Conservation (phyloP, 306 rosid species). For the Urtica urens region DNA sequence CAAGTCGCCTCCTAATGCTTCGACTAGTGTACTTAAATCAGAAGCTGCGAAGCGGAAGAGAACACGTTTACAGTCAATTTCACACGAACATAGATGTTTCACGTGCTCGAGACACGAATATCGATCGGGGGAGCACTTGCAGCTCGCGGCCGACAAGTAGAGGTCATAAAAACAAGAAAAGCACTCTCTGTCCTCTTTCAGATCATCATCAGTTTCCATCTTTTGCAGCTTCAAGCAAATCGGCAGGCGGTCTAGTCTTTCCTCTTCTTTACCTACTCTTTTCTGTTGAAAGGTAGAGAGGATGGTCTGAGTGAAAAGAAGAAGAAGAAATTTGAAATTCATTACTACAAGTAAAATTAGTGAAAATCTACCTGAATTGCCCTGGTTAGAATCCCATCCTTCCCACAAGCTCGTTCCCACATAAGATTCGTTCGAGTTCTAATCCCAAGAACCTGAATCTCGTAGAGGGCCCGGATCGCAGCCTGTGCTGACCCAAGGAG, state of each 20-base stretch:
- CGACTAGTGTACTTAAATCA: constrained; percentile 48
- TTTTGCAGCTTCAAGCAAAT: constrained; percentile 40
- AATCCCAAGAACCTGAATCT: constrained; percentile 33
- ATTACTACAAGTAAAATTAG: too few species aligned
- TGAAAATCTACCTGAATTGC: constrained; percentile 52
- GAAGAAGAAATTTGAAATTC: neutral
- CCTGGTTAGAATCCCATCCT: constrained; percentile 63
- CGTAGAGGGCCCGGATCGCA: constrained; percentile 54
- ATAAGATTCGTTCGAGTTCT: constrained; percentile 32
- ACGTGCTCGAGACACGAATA: constrained; percentile 77
- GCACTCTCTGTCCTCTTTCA: constrained; percentile 70
- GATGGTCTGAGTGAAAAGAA: neutral
- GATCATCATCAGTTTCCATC: constrained; percentile 63
- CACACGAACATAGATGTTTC: constrained; percentile 55
- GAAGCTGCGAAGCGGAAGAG: constrained; percentile 41
- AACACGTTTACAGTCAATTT: constrained; percentile 34
- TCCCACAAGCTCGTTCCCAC: constrained; percentile 64
- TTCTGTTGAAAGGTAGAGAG: constrained; percentile 28
- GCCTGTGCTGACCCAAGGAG: constrained; percentile 66
- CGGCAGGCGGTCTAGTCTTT: constrained; percentile 55
- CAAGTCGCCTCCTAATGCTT: constrained; percentile 56
- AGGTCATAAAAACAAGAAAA: constrained; percentile 80
- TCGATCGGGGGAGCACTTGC: constrained; percentile 66
- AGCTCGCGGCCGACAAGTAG: constrained; percentile 62
- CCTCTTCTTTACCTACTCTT: constrained; percentile 65